phyloP scores from a whole-genome alignment of 2,329 filamentous ascomycete species.

The Helotiales sp. region DNA sequence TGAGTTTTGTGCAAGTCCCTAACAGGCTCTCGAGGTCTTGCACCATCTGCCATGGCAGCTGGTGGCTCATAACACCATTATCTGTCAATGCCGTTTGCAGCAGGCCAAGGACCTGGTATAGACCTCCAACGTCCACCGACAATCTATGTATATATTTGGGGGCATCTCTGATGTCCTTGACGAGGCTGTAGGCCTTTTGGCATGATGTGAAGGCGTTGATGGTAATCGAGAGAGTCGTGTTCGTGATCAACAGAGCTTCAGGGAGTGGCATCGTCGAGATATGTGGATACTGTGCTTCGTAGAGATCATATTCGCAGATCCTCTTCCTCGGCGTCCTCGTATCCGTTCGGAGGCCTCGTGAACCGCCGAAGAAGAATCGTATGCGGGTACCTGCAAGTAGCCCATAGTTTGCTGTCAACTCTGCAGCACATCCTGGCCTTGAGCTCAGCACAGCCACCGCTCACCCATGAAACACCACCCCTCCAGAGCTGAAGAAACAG shows the following conservation, averaged over 20 bases:
- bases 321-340: not conserved
- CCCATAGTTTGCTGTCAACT: not conserved
- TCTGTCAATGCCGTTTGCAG: not conserved
- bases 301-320: not conserved
- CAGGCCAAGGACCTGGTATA: not conserved
- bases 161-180: not conserved
- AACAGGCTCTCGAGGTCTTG: not conserved
- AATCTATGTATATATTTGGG: not conserved
- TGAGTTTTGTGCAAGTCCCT: not conserved
- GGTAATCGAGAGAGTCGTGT: constrained; percentile 4
- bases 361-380: not conserved
- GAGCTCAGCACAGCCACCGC: constrained; percentile 9
- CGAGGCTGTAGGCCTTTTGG: constrained; percentile 1
- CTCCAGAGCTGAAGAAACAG: constrained; percentile 13
- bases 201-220: not conserved
- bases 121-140: not conserved
- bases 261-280: constrained; percentile 1
- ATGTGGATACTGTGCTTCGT: not conserved
- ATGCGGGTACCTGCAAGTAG: not conserved
- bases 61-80: not conserved
- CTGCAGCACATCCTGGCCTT: not conserved
- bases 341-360: not conserved
- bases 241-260: constrained; percentile 1
- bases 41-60: not conserved
- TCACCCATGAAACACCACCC: constrained; percentile 4